phyloP scores from a whole-genome alignment of 208 protist genomes.

The Leptomonas pyrrhocoris region DNA sequence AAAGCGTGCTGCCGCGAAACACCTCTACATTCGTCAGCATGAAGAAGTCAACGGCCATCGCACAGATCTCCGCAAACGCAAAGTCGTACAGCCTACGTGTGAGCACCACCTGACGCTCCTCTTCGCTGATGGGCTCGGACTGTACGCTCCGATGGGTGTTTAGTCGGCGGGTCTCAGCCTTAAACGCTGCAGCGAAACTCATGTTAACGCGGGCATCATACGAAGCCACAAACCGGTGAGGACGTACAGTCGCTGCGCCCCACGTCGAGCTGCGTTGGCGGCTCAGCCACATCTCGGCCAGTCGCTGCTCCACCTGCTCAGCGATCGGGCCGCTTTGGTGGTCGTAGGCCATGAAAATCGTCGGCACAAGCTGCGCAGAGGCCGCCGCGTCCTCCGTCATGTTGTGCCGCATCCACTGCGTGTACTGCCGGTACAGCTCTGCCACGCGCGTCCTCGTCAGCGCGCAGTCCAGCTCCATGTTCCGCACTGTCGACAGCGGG shows the following conservation, averaged over 20 bases:
- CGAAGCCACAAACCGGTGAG: background rate
- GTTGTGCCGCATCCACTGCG: constrained; percentile 3
- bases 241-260: background rate
- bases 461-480: constrained; percentile 9
- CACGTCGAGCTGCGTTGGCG: background rate
- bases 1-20: constrained; percentile 6
- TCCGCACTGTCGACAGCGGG: background rate
- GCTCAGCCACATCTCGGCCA: background rate
- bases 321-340: background rate
- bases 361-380: background rate
- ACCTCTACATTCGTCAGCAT: constrained; percentile 5
- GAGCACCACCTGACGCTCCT: background rate
- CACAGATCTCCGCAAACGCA: background rate
- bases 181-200: background rate
- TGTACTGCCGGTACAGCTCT: constrained; percentile 2
- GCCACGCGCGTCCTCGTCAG: background rate
- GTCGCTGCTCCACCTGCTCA: background rate
- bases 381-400: background rate
- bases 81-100: background rate
- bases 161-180: background rate
- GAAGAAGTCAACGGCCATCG: constrained; percentile 11
- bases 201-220: background rate
- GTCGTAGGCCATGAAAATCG: constrained; percentile 8
- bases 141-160: no score
- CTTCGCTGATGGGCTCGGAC: background rate